Conservation (phyloP, 176 grass and related monocot species). For the Thinopyrum elongatum region DNA sequence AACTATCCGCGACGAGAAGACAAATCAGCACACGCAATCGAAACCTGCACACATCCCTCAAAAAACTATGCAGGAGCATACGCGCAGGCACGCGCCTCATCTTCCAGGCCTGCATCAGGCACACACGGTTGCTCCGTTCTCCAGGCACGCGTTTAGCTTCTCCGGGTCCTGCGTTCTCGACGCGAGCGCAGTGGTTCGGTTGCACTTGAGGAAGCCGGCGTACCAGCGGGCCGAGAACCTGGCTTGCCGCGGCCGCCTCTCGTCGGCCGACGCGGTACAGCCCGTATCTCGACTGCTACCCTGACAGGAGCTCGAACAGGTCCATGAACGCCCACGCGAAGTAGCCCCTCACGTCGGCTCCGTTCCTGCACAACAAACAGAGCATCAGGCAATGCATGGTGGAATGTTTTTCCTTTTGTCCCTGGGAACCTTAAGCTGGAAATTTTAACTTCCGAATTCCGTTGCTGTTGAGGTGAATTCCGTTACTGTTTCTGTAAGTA, state of each 20-base stretch:
- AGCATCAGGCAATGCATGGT: neutral
- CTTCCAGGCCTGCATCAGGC: no score
- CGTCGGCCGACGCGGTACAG: constrained; percentile 39
- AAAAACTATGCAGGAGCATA: neutral
- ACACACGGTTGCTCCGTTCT: neutral
- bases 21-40: neutral
- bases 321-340: constrained; percentile 66
- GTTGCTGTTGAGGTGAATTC: no score
- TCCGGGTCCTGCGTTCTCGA: neutral
- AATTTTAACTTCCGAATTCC: no score
- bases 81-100: neutral
- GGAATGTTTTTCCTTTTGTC: no score
- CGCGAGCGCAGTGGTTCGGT: neutral
- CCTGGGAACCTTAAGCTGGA: no score
- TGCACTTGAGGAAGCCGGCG: constrained; percentile 35
- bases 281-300: constrained; percentile 44
- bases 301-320: constrained; percentile 44
- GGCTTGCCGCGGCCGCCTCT: constrained; percentile 12
- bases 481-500: no score
- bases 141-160: neutral
- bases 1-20: neutral
- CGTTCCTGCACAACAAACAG: constrained; percentile 40
- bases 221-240: constrained; percentile 57
- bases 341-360: constrained; percentile 59
- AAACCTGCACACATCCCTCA: no score